Evolutionary conservation across 2,329 filamentous ascomycete species (phyloP).

Genomic region (Tolypocladium tropicale): DNA sequence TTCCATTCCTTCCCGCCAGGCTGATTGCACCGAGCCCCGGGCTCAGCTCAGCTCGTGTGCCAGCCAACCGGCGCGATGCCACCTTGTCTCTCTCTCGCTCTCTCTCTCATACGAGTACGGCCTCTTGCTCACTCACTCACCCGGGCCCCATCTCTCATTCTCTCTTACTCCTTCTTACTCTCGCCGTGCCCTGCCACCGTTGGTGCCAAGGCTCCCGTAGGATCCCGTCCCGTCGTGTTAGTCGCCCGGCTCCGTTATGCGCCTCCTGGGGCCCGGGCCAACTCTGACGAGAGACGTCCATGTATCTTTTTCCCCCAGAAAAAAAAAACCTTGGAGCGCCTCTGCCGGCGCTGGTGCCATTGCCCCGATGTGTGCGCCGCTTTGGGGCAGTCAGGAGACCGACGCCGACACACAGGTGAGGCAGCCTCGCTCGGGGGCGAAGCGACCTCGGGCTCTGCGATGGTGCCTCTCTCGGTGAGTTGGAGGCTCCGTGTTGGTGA

Average conservation of each 20-base stretch:
- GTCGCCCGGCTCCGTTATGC: background rate
- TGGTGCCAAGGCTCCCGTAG: background rate
- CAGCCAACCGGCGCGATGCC: background rate
- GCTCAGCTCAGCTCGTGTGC: background rate
- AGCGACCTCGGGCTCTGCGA: background rate
- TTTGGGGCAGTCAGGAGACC: background rate
- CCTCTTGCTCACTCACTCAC: background rate
- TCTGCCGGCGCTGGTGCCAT: background rate
- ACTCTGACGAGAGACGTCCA: background rate
- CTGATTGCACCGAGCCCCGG: background rate
- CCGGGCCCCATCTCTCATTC: background rate
- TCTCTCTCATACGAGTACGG: no score
- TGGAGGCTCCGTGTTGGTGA: background rate
- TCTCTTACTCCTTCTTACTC: background rate
- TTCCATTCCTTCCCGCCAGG: background rate
- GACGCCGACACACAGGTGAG: background rate
- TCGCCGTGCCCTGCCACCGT: background rate
- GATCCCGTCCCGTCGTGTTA: background rate
- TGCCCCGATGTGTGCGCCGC: background rate
- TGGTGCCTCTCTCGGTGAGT: background rate
- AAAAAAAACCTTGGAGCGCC: background rate
- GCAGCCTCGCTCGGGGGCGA: background rate
- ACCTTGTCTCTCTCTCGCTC: background rate
- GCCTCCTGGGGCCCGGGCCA: background rate
- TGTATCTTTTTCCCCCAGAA: background rate